These are phyloP conservation scores for Stagonosporopsis vannaccii DNA, from an alignment of 2,329 filamentous ascomycete species.

Conservation along the genomic window DNA sequence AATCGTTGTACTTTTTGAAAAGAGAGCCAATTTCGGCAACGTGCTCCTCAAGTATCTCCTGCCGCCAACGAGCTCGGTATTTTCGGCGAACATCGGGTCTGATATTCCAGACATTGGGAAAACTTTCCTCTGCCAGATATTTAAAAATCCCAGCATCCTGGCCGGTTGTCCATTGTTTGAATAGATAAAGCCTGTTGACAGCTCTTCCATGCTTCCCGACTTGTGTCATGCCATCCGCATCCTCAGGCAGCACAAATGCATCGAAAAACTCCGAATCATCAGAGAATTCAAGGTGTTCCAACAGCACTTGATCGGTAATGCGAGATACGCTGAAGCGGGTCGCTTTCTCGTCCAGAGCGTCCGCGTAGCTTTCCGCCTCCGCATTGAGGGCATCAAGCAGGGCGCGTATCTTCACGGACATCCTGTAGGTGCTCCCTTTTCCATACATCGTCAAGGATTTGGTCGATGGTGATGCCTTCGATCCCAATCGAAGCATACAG, in stretches of 20 bases:
- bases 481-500: conserved; percentile 68
- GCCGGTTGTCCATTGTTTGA: conserved; percentile 61
- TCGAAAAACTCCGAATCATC: conserved; percentile 62
- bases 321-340: conserved; percentile 11
- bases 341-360: conserved; percentile 22
- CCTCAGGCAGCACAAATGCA: conserved; percentile 62
- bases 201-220: conserved; percentile 58
- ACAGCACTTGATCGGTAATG: conserved; percentile 32
- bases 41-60: conserved; percentile 57
- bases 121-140: conserved; percentile 33
- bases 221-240: conserved; percentile 54
- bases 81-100: conserved; percentile 44
- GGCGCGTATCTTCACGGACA: conserved; percentile 45
- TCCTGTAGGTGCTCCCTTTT: conserved; percentile 46
- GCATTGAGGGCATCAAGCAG: conserved; percentile 55
- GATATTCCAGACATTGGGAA: conserved; percentile 62
- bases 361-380: conserved; percentile 45
- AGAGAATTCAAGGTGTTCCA: conserved; percentile 63
- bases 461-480: conserved; percentile 63
- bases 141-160: conserved; percentile 56
- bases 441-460: conserved; percentile 56
- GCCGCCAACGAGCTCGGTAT: conserved; percentile 41
- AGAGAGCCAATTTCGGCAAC: conserved; percentile 52
- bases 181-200: conserved; percentile 59
- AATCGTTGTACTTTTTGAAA: conserved; percentile 53